These are phyloP conservation scores for Penicillium sp. DNA, from an alignment of 2,329 filamentous ascomycete genomes.

Conservation along the genomic window DNA sequence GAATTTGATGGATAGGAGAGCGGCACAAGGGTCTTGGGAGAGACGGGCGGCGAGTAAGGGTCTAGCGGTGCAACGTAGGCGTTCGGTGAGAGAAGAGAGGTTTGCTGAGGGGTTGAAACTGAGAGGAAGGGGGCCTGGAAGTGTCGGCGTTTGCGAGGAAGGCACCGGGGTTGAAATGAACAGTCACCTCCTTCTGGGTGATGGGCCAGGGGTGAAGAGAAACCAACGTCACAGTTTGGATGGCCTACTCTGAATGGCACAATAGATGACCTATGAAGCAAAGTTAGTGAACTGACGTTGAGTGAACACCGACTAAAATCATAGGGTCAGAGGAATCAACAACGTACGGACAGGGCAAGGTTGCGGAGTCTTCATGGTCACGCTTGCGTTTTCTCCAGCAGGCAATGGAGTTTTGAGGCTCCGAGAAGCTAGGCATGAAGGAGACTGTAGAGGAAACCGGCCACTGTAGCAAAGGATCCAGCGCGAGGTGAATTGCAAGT, in stretches of 20 bases:
- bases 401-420: slow-evolving; percentile 14
- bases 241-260: slow-evolving; percentile 16
- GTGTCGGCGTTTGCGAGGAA: slow-evolving; percentile 27
- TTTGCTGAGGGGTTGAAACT: slow-evolving; percentile 14
- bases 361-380: slow-evolving; percentile 19
- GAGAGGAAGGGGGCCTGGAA: slow-evolving; percentile 20
- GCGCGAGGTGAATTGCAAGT: background rate
- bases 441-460: slow-evolving; percentile 1
- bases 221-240: slow-evolving; percentile 10
- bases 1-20: slow-evolving; percentile 25
- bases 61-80: slow-evolving; percentile 17
- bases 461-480: slow-evolving; percentile 1
- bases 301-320: background rate
- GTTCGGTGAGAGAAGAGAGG: slow-evolving; percentile 21
- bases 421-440: slow-evolving; percentile 20
- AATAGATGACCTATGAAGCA: slow-evolving; percentile 13
- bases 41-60: slow-evolving; percentile 26
- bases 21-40: slow-evolving; percentile 28
- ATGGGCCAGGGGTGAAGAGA: slow-evolving; percentile 14
- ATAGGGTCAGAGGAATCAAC: background rate
- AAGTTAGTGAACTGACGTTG: background rate
- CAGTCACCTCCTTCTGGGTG: slow-evolving; percentile 16
- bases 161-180: slow-evolving; percentile 21
- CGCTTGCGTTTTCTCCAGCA: slow-evolving; percentile 26
- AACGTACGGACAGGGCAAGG: slow-evolving; percentile 20